Conservation (phyloP, 2,329 filamentous ascomycete species). For the Coleophoma eucalyptorum region DNA sequence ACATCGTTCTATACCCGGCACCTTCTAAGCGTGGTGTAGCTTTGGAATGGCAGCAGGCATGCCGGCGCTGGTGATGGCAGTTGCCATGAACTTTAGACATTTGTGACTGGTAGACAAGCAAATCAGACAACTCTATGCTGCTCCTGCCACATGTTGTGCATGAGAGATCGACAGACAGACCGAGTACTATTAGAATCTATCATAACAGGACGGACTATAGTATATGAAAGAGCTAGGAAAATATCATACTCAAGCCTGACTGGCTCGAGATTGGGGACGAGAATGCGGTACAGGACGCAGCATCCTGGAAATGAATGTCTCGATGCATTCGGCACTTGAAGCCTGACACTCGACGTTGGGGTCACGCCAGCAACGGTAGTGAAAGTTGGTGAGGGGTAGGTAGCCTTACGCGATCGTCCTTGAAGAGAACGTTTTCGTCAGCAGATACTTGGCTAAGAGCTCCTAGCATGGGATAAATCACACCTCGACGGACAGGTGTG, state of each 20-base stretch:
- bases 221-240: conserved; percentile 1
- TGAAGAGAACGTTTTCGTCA: not conserved
- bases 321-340: conserved; percentile 11
- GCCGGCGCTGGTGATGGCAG: not conserved
- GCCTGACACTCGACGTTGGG: conserved; percentile 1
- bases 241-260: conserved; percentile 6
- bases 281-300: not conserved
- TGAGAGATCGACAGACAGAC: no score
- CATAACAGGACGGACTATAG: not conserved
- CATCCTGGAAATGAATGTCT: not conserved
- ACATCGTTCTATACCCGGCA: conserved; percentile 5
- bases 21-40: conserved; percentile 15
- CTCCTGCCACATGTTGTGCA: not conserved
- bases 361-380: not conserved
- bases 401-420: not conserved
- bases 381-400: not conserved
- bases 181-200: not conserved
- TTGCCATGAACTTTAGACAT: not conserved
- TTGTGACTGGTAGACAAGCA: not conserved
- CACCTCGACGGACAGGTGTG: not conserved
- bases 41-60: conserved; percentile 7
- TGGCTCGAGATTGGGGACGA: not conserved
- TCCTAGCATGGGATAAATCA: not conserved
- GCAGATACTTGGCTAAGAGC: not conserved
- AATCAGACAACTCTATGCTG: conserved; percentile 3